These are phyloP conservation scores for Ustilago tritici DNA, from an alignment of 1,284 basidiomycete genomes.

Conservation along the genomic window DNA sequence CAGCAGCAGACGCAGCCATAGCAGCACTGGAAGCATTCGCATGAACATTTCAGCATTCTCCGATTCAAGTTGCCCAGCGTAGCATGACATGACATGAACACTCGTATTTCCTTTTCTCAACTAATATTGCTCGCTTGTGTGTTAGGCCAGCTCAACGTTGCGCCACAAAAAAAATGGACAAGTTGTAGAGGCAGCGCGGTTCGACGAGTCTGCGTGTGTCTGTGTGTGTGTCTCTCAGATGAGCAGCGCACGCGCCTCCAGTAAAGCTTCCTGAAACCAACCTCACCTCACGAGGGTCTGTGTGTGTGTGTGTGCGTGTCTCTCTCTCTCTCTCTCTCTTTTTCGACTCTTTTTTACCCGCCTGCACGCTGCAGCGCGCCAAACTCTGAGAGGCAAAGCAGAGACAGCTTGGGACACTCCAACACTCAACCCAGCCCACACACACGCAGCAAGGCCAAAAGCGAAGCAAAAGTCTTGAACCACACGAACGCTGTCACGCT, in stretches of 20 bases:
- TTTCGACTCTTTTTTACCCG: constrained; percentile 20
- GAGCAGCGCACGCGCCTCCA: constrained; percentile 39
- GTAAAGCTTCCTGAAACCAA: constrained; percentile 9
- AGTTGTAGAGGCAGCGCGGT: constrained; percentile 15
- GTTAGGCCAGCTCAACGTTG: background rate
- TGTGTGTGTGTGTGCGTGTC: background rate
- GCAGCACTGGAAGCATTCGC: constrained; percentile 4
- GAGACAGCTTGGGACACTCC: constrained; percentile 5
- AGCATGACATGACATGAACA: constrained; percentile 10
- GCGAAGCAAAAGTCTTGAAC: constrained; percentile 7
- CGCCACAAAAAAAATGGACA: background rate
- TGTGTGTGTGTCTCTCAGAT: constrained; percentile 19
- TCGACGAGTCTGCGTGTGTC: constrained; percentile 5
- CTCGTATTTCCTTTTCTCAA: too few species aligned
- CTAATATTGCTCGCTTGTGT: too few species aligned
- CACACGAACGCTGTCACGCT: constrained; percentile 22
- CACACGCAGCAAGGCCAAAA: constrained; percentile 8
- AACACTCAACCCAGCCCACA: background rate
- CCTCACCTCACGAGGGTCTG: background rate
- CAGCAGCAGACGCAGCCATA: background rate
- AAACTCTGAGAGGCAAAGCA: constrained; percentile 3
- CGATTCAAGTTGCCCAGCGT: background rate
- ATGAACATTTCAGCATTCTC: constrained; percentile 4
- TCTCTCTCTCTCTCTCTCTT: background rate
- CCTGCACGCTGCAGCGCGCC: constrained; percentile 29